Percentiles rank a stretch among this genome's conserved stretches.
Conservation (phyloP, 129 eudicot genomes). For the Chrysanthemum makinoi region DNA sequence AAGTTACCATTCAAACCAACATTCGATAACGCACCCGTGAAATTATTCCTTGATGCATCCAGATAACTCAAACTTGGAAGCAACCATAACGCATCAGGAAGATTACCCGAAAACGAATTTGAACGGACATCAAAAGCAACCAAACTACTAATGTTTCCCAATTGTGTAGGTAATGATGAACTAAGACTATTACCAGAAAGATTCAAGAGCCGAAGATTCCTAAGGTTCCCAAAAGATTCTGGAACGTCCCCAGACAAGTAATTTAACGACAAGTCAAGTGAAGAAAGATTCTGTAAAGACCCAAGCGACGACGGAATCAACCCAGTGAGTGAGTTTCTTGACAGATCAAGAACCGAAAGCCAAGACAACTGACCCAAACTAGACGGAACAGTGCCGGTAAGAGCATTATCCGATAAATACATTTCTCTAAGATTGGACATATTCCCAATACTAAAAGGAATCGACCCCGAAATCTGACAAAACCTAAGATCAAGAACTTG, state of each 20-base stretch:
- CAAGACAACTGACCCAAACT: constrained; percentile 54
- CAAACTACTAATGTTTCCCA: constrained; percentile 62
- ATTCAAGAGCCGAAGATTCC: constrained; percentile 52
- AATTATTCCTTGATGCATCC: constrained; percentile 70
- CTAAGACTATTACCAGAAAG: constrained; percentile 61
- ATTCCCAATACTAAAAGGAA: constrained; percentile 76
- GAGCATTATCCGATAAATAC: constrained; percentile 61
- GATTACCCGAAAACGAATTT: constrained; percentile 51
- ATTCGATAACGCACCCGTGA: constrained; percentile 63
- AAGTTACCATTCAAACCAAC: constrained; percentile 32
- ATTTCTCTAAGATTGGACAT: constrained; percentile 44
- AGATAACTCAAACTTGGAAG: constrained; percentile 55
- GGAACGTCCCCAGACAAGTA: constrained; percentile 75
- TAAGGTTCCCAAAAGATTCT: constrained; percentile 51
- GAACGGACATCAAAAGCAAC: constrained; percentile 68
- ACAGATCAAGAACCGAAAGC: constrained; percentile 74
- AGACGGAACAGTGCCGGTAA: constrained; percentile 64
- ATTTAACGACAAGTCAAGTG: constrained; percentile 68
- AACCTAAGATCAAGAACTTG: constrained; percentile 86
- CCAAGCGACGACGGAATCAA: constrained; percentile 54
- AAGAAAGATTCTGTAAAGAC: constrained; percentile 55
- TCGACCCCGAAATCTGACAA: constrained; percentile 64
- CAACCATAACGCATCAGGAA: constrained; percentile 72
- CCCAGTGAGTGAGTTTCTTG: constrained; percentile 58
- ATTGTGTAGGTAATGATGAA: constrained; percentile 63